phyloP scores from a whole-genome alignment of 257 asterid species.

The Nicotiana tabacum region DNA sequence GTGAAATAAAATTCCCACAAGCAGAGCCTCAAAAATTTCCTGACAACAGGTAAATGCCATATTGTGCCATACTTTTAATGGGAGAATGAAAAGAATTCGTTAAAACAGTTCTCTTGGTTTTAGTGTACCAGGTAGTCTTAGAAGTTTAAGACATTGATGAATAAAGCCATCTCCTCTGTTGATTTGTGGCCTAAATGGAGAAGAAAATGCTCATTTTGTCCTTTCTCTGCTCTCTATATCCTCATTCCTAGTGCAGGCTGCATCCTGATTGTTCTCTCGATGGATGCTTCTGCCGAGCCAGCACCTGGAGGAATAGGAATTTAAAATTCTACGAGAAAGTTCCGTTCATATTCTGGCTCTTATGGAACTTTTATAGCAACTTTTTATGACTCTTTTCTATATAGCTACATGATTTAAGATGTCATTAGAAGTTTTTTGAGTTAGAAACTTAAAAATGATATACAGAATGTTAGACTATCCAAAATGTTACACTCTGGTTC shows the following conservation, averaged over 20 bases:
- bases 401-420: neutral
- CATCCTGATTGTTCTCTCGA: neutral
- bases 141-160: neutral
- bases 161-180: neutral
- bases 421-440: neutral
- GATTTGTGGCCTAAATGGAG: neutral
- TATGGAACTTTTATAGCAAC: neutral
- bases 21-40: slow-evolving; percentile 40
- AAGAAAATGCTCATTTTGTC: neutral
- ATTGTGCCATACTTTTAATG: neutral
- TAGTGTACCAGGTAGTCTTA: neutral
- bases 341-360: neutral
- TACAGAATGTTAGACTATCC: neutral
- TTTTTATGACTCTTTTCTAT: neutral
- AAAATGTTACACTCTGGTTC: neutral
- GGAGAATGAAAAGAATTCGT: neutral
- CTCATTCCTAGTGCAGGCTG: slow-evolving; percentile 2
- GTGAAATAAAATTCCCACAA: slow-evolving; percentile 36
- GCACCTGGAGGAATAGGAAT: neutral
- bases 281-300: neutral
- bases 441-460: neutral
- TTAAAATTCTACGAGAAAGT: neutral
- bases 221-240: neutral
- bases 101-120: neutral
- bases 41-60: slow-evolving; percentile 56